Evolutionary conservation across 352 stramenopile genomes (phyloP), one percentile per base, ranked within the genome.

Genomic region (Globisporangium iwayamae): DNA sequence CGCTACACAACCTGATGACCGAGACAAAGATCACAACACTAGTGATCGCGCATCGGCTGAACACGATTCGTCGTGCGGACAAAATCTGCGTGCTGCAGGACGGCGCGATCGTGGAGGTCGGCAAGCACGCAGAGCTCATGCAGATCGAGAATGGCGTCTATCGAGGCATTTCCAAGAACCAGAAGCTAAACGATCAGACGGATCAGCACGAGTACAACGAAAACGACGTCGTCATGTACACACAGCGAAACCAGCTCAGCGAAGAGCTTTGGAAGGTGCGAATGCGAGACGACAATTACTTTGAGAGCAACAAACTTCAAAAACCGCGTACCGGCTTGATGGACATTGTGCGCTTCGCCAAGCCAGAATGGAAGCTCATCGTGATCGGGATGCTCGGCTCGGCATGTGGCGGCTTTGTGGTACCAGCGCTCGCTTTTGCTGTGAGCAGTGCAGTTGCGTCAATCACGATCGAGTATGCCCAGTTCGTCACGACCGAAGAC

Each of bases 41-140:
- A 22, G 89, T 98, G 53, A 97, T 98, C 63, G 96, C 96, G 0
- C 94, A 98, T 71, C 82, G 96, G 13, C 73, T 98, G 20, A 91
- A 60, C 34, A 75, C 77, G 43, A 71, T 91, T 46, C 77, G 77
- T 9, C 66, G 68, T 18, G 74, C 74, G 0, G 77, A 91, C 66
- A 87, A 84, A 51, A 83, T 88, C 38, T 67, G 82, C 1, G 79
- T 86, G 34, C 56, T 88, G 1, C 62, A 73, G 10, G 67, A 60
- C 28, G 79, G 79, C 4, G 59, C 56, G n/a, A 60, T 84, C 9
- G 74, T 81, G 3, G 79, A 88, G 62, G 62, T 83, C 63, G 79
- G 79, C 2, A 59, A 69, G 7, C 76, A 86, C 43, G 62, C 68
- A 3, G 69, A 81, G 45, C 67, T 88, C 0, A 60, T 88, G 66